A percentile compares a stretch with the other conserved stretches of the same genome.
Conservation (phyloP, 768 basidiomycete species). For the Mycena belliarum region DNA sequence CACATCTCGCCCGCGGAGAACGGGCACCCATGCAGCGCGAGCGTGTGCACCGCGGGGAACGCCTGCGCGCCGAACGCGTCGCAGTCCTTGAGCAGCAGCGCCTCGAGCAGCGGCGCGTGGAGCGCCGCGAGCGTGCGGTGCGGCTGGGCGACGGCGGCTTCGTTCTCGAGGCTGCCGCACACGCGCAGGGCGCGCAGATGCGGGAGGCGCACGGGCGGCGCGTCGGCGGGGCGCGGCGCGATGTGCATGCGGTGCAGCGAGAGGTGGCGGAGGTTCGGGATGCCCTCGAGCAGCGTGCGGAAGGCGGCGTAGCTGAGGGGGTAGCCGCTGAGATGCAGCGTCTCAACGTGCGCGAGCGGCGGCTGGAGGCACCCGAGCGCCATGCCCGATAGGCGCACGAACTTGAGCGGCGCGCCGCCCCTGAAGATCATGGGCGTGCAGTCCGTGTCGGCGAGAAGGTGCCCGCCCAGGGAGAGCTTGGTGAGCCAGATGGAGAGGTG, state of each 20-base stretch:
- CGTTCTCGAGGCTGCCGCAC: constrained; percentile 30
- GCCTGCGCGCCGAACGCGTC: constrained; percentile 35
- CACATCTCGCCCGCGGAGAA: constrained; percentile 34
- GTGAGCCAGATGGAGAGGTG: constrained; percentile 41
- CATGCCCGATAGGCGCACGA: constrained; percentile 44
- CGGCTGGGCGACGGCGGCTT: constrained; percentile 12
- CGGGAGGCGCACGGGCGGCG: constrained; percentile 35
- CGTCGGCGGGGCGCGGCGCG: constrained; percentile 3
- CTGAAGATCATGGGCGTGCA: constrained; percentile 33
- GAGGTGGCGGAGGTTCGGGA: constrained; percentile 40
- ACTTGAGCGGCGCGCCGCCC: constrained; percentile 34
- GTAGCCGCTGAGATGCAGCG: constrained; percentile 47
- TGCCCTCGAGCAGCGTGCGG: constrained; percentile 32
- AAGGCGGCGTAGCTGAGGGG: constrained; percentile 39
- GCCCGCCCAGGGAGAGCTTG: constrained; percentile 24
- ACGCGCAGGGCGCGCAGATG: constrained; percentile 42
- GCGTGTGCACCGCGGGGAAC: constrained; percentile 34
- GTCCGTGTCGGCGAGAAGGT: constrained; percentile 33
- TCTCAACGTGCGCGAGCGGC: constrained; percentile 35
- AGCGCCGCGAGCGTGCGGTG: constrained; percentile 39
- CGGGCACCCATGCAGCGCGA: constrained; percentile 36
- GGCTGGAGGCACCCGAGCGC: constrained; percentile 43
- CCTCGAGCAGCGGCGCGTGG: constrained; percentile 36
- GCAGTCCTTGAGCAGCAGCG: constrained; percentile 35
- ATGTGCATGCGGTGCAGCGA: constrained; percentile 43